Percentiles rank a stretch among this genome's conserved stretches.
phyloP scores from a whole-genome alignment of 352 stramenopile genomes.

The Globisporangium middletonii region DNA sequence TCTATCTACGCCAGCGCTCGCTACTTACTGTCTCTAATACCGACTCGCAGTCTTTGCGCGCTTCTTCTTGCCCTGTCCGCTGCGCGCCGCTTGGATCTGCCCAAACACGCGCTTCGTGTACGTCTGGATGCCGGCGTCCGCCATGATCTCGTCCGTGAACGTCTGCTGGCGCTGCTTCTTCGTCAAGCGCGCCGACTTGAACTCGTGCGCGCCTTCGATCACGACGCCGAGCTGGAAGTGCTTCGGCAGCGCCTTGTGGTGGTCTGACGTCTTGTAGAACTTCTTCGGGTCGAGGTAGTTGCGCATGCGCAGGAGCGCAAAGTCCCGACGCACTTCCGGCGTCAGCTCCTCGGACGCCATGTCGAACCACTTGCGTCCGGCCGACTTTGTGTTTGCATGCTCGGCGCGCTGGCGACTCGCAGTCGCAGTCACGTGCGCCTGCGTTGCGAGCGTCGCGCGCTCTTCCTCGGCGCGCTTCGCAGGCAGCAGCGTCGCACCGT shows the following conservation, averaged over 20 bases:
- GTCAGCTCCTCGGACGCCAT: slow-evolving; percentile 90
- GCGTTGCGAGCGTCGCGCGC: slow-evolving; percentile 28
- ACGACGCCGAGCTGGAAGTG: slow-evolving; percentile 91
- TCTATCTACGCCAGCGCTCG: too few species aligned
- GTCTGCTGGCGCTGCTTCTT: slow-evolving; percentile 91
- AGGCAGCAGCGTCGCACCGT: slow-evolving; percentile 31
- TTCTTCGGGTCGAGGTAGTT: slow-evolving; percentile 96
- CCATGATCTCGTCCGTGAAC: slow-evolving; percentile 94
- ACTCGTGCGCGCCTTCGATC: slow-evolving; percentile 89
- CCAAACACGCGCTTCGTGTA: slow-evolving; percentile 86
- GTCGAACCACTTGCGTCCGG: slow-evolving; percentile 88
- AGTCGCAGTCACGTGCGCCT: slow-evolving; percentile 33
- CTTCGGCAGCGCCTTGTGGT: slow-evolving; percentile 74
- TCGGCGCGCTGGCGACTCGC: slow-evolving; percentile 49
- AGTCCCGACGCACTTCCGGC: slow-evolving; percentile 82
- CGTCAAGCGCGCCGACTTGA: slow-evolving; percentile 84
- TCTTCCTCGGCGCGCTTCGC: slow-evolving; percentile 47
- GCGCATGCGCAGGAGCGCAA: slow-evolving; percentile 91
- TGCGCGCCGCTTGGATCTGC: slow-evolving; percentile 59
- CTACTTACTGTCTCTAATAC: slow-evolving; percentile 1
- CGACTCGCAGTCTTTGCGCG: slow-evolving; percentile 18
- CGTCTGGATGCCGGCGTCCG: slow-evolving; percentile 65
- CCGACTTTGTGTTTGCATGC: slow-evolving; percentile 40
- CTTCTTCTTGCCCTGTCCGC: slow-evolving; percentile 53
- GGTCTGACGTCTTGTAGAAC: slow-evolving; percentile 95